Evolutionary conservation across 306 rosid species (phyloP), one percentile per base, ranked within the genome.

Genomic region (Prunus padus): DNA sequence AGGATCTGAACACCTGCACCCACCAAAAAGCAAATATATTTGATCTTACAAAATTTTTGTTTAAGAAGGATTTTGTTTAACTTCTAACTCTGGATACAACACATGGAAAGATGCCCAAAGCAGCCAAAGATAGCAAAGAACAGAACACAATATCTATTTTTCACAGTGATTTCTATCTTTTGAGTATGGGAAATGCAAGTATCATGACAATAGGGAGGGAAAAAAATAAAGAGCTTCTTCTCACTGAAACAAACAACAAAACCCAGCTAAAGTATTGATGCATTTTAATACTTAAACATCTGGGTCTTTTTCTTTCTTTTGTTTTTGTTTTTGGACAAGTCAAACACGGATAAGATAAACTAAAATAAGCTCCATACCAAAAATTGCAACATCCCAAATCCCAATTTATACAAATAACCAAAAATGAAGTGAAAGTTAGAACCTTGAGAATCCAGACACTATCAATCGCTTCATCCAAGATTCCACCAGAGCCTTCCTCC

Each of bases 371-470:
- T 68, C 14, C 8, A 50, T 49, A 59, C 16, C 2, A 5, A 33
- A 63, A 50, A 19, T 60, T 47, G 25, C 33, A 28, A 15, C 46
- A 52, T 9, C 26, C 28, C 20, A 62, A 46, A 64, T 46, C 23
- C 18, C 42, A 76, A 72, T 56, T n/a, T 20, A 11, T 2, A 42
- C 5, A 30, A 50, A 28, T 23, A 55, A 45, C 42, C 55, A 20
- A 45, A 66, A 46, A 51, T 0, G 5, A 51, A 79, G 52, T 3
- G 0, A 42, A 59, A 81, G 65, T 61, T 31, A 15, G 16, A 60
- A 95, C 99, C 97, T 90, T 87, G 60, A 95, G 62, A 87, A 95
- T 81, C 99, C 97, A 89, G 28, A 92, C 15, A 73, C 79, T 77
- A n/a, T 89, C 92, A 75, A 87, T 78, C 55, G 77, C 85, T 42